phyloP scores from a whole-genome alignment of 306 rosid genomes.

The Gastrolobium villosum region DNA sequence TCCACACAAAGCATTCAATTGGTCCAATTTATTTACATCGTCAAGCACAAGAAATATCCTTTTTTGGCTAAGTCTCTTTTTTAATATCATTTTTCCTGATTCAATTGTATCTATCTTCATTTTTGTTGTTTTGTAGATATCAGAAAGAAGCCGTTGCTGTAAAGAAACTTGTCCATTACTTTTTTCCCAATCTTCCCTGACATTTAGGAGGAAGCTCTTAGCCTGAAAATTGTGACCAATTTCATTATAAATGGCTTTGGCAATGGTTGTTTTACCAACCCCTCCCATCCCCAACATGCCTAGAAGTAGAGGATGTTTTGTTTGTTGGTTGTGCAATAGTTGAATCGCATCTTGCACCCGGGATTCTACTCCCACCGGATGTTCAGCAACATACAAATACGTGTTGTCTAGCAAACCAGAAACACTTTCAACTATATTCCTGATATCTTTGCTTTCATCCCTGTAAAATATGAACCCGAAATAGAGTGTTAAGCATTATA shows the following conservation, averaged over 20 bases:
- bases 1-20: conserved; percentile 27
- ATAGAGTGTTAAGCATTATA: too few species aligned
- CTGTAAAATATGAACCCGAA: neutral
- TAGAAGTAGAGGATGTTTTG: neutral
- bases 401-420: neutral
- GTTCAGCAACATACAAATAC: neutral
- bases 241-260: neutral
- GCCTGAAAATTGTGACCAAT: neutral
- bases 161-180: neutral
- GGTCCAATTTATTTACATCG: conserved; percentile 1
- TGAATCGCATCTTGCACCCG: neutral
- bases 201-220: conserved; percentile 8
- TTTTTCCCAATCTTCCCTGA: conserved; percentile 34
- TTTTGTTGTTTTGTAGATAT: neutral
- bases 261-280: conserved; percentile 21
- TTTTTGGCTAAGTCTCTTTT: neutral
- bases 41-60: conserved; percentile 36
- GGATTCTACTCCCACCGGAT: neutral
- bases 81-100: neutral
- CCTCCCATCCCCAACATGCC: conserved; percentile 48
- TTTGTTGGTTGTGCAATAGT: neutral
- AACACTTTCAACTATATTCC: neutral
- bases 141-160: conserved; percentile 6
- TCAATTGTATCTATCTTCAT: conserved; percentile 8
- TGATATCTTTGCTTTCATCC: neutral